phyloP scores from a whole-genome alignment of 768 basidiomycete genomes.

The Trametes maxima region DNA sequence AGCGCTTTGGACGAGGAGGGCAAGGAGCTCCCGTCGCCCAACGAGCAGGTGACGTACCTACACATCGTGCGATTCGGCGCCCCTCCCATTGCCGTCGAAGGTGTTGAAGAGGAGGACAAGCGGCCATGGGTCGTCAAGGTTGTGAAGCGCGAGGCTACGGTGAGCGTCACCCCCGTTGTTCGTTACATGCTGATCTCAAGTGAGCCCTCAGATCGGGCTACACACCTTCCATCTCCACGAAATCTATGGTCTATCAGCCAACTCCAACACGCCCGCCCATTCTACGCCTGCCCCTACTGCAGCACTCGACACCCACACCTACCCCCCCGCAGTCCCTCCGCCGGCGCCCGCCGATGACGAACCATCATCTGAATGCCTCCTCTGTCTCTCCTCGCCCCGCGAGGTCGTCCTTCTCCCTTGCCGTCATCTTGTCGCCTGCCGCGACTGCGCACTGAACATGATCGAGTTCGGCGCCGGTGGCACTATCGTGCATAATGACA shows the following conservation, averaged over 20 bases:
- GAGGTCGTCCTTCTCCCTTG: constrained; percentile 94
- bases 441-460: constrained; percentile 96
- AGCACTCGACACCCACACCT: constrained; percentile 43
- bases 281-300: constrained; percentile 41
- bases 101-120: constrained; percentile 43
- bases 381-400: constrained; percentile 85
- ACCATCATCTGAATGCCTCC: constrained; percentile 85
- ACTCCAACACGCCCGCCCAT: constrained; percentile 37
- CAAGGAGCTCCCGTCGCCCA: constrained; percentile 63
- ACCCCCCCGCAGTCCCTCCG: constrained; percentile 43
- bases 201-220: constrained; percentile 67
- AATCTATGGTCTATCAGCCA: constrained; percentile 80
- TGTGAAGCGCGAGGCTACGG: constrained; percentile 87
- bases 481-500: constrained; percentile 63
- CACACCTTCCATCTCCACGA: constrained; percentile 96
- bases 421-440: constrained; percentile 92
- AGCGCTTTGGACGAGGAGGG: constrained; percentile 82
- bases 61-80: constrained; percentile 76
- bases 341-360: constrained; percentile 54
- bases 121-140: constrained; percentile 92
- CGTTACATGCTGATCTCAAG: constrained; percentile 3
- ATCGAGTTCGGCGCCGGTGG: constrained; percentile 96
- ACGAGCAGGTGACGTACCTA: constrained; percentile 89
- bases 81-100: constrained; percentile 30
- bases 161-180: constrained; percentile 32